Conservation (phyloP, 2,329 filamentous ascomycete genomes). For the Teratosphaeria nubilosa region DNA sequence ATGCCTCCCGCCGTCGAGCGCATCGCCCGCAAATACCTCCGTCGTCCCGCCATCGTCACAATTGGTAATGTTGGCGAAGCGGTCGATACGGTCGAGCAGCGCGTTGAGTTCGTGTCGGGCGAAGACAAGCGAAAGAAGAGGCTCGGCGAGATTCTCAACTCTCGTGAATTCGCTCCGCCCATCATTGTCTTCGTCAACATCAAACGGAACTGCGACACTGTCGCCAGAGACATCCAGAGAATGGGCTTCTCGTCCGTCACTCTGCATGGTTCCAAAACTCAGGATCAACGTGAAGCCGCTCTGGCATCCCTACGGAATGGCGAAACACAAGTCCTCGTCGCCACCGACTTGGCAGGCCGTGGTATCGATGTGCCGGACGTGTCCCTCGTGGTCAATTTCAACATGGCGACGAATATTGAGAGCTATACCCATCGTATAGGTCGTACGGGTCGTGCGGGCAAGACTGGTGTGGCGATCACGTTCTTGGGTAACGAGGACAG, state of each 20-base stretch:
- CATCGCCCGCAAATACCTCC: constrained; percentile 93
- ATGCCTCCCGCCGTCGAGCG: constrained; percentile 90
- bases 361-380: constrained; percentile 98
- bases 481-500: constrained; percentile 86
- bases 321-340: constrained; percentile 76
- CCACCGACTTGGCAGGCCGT: constrained; percentile 87
- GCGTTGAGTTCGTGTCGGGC: constrained; percentile 79
- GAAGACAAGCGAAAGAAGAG: constrained; percentile 97
- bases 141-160: constrained; percentile 77
- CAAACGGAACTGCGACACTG: constrained; percentile 95
- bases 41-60: constrained; percentile 82
- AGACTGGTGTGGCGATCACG: constrained; percentile 90
- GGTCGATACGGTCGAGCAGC: constrained; percentile 94
- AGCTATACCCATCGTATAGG: constrained; percentile 94
- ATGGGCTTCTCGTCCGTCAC: constrained; percentile 89
- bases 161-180: constrained; percentile 69
- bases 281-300: constrained; percentile 93
- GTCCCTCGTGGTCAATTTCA: constrained; percentile 93
- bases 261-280: constrained; percentile 89
- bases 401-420: constrained; percentile 91
- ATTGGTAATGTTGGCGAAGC: constrained; percentile 93
- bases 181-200: constrained; percentile 99
- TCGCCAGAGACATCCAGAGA: constrained; percentile 85
- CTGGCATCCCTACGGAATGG: constrained; percentile 75
- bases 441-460: constrained; percentile 92